Base-by-base conservation (phyloP, 495 filamentous ascomycete genomes). In the Penicillium chermesinum region DNA sequence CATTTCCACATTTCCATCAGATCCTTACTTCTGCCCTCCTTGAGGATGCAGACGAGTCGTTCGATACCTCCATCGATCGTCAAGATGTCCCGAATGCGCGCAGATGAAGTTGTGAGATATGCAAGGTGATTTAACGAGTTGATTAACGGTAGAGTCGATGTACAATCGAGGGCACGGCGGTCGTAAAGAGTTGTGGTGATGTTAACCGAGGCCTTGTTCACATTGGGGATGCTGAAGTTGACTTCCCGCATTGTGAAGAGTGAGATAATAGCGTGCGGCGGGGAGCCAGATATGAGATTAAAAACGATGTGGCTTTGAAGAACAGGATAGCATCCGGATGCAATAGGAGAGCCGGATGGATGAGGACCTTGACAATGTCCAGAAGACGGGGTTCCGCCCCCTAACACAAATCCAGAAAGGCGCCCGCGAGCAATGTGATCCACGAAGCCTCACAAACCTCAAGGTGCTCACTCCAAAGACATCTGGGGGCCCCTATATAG, bases 1-100 rank as follows among this genome's bases (percentile, higher is more conserved):
- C 93, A 98, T 73, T 97, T 97, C 94, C 93, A 98, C 87, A 94
- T 94, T 62, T 95, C 91, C 91, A 96, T 96, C 83, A 96, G 82
- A 65, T 97, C 90, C 73, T 89, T 89, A 62, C 88, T 95, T 64
- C 90, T 78, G 52, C 93, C 93, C 66, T 93, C 87, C 71, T 98
- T 98, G 61, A 98, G 80, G 63, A 98, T 96, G 78, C 88, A 95
- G 63, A 98, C 89, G 53, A 98, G 72, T 53, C 91, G 70, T 76
- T 98, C 93, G 59, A 97, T 88, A 39, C 93, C 93, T 66, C 93
- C 93, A 86, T 98, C 93, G 66, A 98, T 88, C 30, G 90, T 96
- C 41, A 98, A 80, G 50, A 98, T 98, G 62, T 98, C 93, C 47
- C 93, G 81, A 64, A 98, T 98, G 44, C 93, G 87, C 37, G 90